Conservation (phyloP, 2,329 filamentous ascomycete species). For the Pestalotiopsis sp. region DNA sequence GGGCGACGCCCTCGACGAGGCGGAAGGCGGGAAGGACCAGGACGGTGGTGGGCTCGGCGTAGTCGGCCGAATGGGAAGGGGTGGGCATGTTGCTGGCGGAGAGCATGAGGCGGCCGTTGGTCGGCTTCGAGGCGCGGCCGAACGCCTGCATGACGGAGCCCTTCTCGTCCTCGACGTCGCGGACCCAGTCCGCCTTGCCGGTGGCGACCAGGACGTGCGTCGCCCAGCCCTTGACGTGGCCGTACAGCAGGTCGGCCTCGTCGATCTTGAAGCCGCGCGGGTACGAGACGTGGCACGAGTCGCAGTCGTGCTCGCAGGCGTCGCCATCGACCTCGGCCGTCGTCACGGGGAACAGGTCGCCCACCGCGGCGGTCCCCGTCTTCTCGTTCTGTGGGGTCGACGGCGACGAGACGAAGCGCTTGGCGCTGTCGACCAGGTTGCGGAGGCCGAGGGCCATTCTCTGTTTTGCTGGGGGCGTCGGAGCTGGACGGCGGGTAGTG, state of each 20-base stretch:
- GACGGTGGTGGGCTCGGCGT: constrained; percentile 73
- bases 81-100: constrained; percentile 91
- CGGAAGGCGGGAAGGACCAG: constrained; percentile 85
- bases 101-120: constrained; percentile 80
- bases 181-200: constrained; percentile 93
- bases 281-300: constrained; percentile 76
- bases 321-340: constrained; percentile 81
- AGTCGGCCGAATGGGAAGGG: constrained; percentile 65
- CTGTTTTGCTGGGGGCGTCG: constrained; percentile 10
- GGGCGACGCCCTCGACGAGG: constrained; percentile 81
- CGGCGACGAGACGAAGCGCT: constrained; percentile 15
- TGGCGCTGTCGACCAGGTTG: constrained; percentile 41
- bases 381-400: constrained; percentile 20
- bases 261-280: constrained; percentile 76
- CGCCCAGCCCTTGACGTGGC: constrained; percentile 82
- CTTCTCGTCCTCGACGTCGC: constrained; percentile 86
- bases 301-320: constrained; percentile 87
- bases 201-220: constrained; percentile 92
- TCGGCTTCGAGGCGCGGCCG: constrained; percentile 57
- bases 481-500: neutral
- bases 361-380: constrained; percentile 29
- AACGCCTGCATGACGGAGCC: constrained; percentile 83
- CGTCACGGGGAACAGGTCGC: constrained; percentile 72
- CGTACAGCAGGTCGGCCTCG: constrained; percentile 78
- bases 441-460: constrained; percentile 46